phyloP scores from a whole-genome alignment of 371 early-diverging fungal species.

The Syncephalis plumigaleata region DNA sequence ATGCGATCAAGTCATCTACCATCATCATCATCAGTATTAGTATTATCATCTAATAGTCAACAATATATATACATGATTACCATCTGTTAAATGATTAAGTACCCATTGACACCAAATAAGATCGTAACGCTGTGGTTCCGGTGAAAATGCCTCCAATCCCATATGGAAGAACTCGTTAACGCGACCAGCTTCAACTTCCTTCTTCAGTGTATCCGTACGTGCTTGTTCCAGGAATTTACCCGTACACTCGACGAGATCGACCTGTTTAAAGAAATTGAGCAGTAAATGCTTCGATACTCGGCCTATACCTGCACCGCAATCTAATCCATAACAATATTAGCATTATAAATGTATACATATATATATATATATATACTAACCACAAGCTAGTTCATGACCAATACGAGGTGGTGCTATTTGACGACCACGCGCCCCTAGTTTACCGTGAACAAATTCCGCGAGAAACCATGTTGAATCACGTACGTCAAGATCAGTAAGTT shows the following conservation, averaged over 20 bases:
- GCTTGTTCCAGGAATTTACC: conserved; percentile 59
- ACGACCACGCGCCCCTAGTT: conserved; percentile 10
- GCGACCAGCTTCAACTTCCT: conserved; percentile 26
- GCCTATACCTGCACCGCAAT: conserved; percentile 92
- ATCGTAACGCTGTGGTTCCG: conserved; percentile 58
- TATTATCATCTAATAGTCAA: neutral
- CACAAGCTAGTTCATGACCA: conserved; percentile 21
- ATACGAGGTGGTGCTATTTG: conserved; percentile 12
- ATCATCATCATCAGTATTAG: neutral
- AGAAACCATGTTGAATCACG: conserved; percentile 51
- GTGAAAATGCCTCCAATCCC: conserved; percentile 73
- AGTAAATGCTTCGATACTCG: conserved; percentile 79
- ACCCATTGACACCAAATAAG: conserved; percentile 97
- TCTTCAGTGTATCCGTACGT: conserved; percentile 24
- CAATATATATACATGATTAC: conserved; percentile 20
- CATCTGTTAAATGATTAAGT: conserved; percentile 61
- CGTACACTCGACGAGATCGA: conserved; percentile 83
- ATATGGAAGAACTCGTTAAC: conserved; percentile 40
- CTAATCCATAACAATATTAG: conserved; percentile 20
- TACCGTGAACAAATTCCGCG: conserved; percentile 27
- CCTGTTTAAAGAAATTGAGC: conserved; percentile 45
- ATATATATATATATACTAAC: neutral
- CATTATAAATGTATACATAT: conserved; percentile 1
- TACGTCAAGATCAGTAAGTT: conserved; percentile 54
- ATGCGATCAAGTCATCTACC: conserved; percentile 61